A percentile compares a stretch with the other conserved stretches of the same genome.
Evolutionary conservation across 305 asterid genomes (phyloP).

Genomic region (Fraxinus platypoda): DNA sequence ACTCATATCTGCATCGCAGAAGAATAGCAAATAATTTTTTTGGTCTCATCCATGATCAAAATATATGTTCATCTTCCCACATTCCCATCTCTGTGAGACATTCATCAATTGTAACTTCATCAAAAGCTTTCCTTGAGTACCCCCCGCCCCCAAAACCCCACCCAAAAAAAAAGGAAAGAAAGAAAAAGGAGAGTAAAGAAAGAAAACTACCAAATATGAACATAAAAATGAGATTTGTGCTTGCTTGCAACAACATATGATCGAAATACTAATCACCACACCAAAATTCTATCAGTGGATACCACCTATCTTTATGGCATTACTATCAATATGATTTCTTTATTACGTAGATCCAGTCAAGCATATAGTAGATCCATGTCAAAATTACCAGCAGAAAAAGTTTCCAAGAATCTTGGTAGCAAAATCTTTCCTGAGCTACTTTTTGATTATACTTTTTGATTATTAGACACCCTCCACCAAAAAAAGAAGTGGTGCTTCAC

Average conservation of each 20-base stretch:
- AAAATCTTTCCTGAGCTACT: slow-evolving; percentile 12
- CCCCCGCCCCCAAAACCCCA: not conserved
- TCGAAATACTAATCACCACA: slow-evolving; percentile 9
- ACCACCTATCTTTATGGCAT: slow-evolving; percentile 20
- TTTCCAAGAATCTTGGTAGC: slow-evolving; percentile 1
- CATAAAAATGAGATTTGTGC: not conserved
- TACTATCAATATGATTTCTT: slow-evolving; percentile 11
- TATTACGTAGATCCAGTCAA: slow-evolving; percentile 16
- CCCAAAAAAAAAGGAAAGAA: not conserved
- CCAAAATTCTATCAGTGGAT: slow-evolving; percentile 20
- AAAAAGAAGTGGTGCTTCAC: not conserved
- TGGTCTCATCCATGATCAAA: slow-evolving; percentile 4
- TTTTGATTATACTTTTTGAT: slow-evolving; percentile 18
- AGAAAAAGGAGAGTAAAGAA: not conserved
- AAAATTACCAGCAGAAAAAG: not conserved
- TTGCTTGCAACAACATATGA: slow-evolving; percentile 16
- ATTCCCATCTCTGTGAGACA: not conserved
- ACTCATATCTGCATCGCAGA: slow-evolving; percentile 18
- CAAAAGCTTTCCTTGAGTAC: not conserved
- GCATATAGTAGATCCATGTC: not conserved
- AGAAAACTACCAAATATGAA: not conserved
- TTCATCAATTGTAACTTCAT: not conserved
- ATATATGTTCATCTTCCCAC: slow-evolving; percentile 11
- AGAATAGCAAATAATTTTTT: slow-evolving; percentile 18
- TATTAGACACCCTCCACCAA: slow-evolving; percentile 9